Evolutionary conservation across 495 filamentous ascomycete genomes (phyloP).

Genomic region (Annulohypoxylon nitens): DNA sequence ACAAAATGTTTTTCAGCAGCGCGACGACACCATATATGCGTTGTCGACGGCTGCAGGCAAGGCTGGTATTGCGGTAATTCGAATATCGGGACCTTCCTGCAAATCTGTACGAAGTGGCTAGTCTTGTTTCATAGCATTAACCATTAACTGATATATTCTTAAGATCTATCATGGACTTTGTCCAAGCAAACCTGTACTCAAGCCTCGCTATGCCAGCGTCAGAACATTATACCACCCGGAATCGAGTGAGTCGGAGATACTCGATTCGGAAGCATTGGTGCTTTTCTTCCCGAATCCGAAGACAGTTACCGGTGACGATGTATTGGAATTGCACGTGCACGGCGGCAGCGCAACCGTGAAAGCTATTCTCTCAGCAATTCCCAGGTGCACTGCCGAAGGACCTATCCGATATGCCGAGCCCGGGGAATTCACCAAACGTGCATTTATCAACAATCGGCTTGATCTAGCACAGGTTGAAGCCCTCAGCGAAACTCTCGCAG

Average conservation of each 20-base stretch:
- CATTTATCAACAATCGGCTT: constrained; percentile 88
- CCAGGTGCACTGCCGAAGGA: constrained; percentile 53
- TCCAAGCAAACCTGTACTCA: constrained; percentile 71
- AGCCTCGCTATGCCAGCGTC: constrained; percentile 80
- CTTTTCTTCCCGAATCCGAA: constrained; percentile 88
- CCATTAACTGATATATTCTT: constrained; percentile 20
- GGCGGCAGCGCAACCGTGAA: constrained; percentile 91
- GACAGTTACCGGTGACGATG: constrained; percentile 91
- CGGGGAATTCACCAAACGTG: constrained; percentile 94
- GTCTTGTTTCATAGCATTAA: constrained; percentile 11
- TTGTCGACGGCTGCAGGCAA: constrained; percentile 87
- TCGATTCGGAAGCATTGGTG: constrained; percentile 86
- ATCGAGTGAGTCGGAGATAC: constrained; percentile 58
- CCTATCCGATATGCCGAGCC: constrained; percentile 91
- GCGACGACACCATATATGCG: constrained; percentile 84
- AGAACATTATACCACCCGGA: constrained; percentile 80
- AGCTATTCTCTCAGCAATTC: constrained; percentile 84
- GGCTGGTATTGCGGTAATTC: constrained; percentile 92
- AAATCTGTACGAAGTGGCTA: constrained; percentile 65
- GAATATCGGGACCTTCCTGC: constrained; percentile 86
- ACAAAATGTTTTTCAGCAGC: constrained; percentile 23
- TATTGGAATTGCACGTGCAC: constrained; percentile 93
- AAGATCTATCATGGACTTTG: constrained; percentile 85
- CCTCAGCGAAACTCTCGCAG: constrained; percentile 84
- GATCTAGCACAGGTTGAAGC: constrained; percentile 95